A percentile compares a stretch with the other conserved stretches of the same genome.
These are phyloP conservation scores for Pythium aristosporum DNA, from an alignment of 352 stramenopile species.

Conservation along the genomic window DNA sequence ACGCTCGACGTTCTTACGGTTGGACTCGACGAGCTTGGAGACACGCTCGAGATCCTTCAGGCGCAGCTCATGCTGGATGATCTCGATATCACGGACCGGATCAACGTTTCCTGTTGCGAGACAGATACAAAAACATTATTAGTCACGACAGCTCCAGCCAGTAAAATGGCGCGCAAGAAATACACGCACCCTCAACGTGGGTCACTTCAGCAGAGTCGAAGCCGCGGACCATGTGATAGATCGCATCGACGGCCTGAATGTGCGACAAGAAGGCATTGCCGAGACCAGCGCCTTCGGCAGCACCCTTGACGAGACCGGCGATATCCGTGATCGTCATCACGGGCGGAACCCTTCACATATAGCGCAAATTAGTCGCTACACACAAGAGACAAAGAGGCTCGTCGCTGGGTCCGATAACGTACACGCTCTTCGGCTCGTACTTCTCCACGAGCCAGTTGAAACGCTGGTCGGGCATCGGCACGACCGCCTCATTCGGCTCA, in stretches of 20 bases:
- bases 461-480: conserved; percentile 96
- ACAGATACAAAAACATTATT: not conserved
- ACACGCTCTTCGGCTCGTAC: conserved; percentile 27
- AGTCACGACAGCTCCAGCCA: not conserved
- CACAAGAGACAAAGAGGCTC: too few relatives aligned
- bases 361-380: not conserved
- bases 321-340: conserved; percentile 99
- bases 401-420: not conserved
- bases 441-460: conserved; percentile 98
- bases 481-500: conserved; percentile 98
- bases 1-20: conserved; percentile 89
- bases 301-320: conserved; percentile 97
- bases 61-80: conserved; percentile 98
- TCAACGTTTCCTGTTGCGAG: conserved; percentile 89
- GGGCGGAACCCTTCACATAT: conserved; percentile 81
- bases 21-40: conserved; percentile 66
- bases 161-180: not conserved
- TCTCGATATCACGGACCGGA: conserved; percentile 98
- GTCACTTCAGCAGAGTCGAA: conserved; percentile 99
- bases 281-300: conserved; percentile 96
- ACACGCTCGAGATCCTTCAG: conserved; percentile 96
- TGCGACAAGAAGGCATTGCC: conserved; percentile 99
- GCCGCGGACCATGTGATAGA: conserved; percentile 97
- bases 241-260: conserved; percentile 98
- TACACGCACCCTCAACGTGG: conserved; percentile 93